Conservation (phyloP, 352 stramenopile genomes). For the Phytophthora brassicae region DNA sequence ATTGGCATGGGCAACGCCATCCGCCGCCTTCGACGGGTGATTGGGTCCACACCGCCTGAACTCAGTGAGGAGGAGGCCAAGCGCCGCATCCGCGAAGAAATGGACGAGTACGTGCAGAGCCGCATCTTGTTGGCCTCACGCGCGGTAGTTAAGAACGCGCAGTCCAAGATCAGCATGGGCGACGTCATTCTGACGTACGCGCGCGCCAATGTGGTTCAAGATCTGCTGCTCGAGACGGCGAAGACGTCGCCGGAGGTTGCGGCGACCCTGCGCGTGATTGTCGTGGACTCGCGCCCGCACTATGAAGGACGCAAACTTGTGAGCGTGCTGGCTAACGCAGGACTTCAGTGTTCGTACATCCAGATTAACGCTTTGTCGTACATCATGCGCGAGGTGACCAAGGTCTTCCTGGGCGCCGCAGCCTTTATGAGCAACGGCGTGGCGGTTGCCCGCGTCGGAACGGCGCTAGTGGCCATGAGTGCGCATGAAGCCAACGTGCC, state of each 20-base stretch:
- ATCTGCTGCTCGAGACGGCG: conserved; percentile 68
- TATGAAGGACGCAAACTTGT: conserved; percentile 87
- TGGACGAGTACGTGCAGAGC: conserved; percentile 94
- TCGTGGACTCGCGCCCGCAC: conserved; percentile 92
- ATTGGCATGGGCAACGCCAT: conserved; percentile 97
- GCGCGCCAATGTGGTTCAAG: conserved; percentile 90
- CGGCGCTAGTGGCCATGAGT: conserved; percentile 91
- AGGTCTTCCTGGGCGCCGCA: conserved; percentile 94
- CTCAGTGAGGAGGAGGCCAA: conserved; percentile 88
- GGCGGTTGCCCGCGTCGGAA: conserved; percentile 90
- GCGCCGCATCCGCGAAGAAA: conserved; percentile 84
- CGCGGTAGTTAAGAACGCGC: conserved; percentile 87
- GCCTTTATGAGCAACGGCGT: conserved; percentile 96
- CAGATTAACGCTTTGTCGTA: conserved; percentile 95
- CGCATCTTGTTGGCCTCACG: conserved; percentile 91
- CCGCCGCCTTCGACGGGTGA: conserved; percentile 85
- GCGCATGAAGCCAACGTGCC: conserved; percentile 92
- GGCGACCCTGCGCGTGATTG: conserved; percentile 87
- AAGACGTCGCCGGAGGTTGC: conserved; percentile 33
- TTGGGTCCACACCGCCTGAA: conserved; percentile 86
- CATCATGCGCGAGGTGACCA: conserved; percentile 96
- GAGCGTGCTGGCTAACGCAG: conserved; percentile 58
- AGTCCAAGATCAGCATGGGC: conserved; percentile 87
- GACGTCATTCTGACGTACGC: conserved; percentile 97
- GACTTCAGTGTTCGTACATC: conserved; percentile 92